Evolutionary conservation across 2,329 filamentous ascomycete species (phyloP).

Genomic region (Chalaropsis ovoidea): DNA sequence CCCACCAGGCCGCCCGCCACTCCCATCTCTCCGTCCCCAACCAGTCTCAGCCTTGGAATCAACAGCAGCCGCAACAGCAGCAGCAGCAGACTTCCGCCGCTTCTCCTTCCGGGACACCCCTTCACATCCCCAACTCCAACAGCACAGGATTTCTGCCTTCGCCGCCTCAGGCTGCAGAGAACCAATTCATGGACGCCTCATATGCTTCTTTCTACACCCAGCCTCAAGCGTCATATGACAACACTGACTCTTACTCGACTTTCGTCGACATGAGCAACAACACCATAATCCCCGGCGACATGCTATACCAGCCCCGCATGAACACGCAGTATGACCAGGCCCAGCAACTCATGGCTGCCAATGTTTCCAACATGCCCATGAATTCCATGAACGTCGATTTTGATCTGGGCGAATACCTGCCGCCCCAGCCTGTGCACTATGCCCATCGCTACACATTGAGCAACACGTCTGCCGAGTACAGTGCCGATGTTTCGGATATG

Average conservation of each 20-base stretch:
- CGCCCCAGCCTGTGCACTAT: constrained; percentile 9
- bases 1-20: not conserved
- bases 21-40: constrained; percentile 15
- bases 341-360: constrained; percentile 16
- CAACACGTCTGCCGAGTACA: constrained; percentile 26
- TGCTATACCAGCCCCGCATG: constrained; percentile 19
- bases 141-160: constrained; percentile 16
- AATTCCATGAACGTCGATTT: constrained; percentile 20
- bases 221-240: constrained; percentile 7
- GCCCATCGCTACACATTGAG: constrained; percentile 23
- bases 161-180: constrained; percentile 18
- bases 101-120: constrained; percentile 10
- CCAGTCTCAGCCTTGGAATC: constrained; percentile 10
- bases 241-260: not conserved
- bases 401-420: constrained; percentile 25
- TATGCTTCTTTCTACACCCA: constrained; percentile 12
- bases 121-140: not conserved
- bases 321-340: constrained; percentile 10
- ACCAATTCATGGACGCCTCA: constrained; percentile 22
- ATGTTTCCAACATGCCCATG: constrained; percentile 14
- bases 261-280: constrained; percentile 21
- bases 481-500: constrained; percentile 34
- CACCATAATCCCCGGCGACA: constrained; percentile 18
- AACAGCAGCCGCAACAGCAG: constrained; percentile 2
- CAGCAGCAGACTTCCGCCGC: constrained; percentile 20